phyloP scores from a whole-genome alignment of 352 stramenopile species.

The Saprolegnia parasitica region DNA sequence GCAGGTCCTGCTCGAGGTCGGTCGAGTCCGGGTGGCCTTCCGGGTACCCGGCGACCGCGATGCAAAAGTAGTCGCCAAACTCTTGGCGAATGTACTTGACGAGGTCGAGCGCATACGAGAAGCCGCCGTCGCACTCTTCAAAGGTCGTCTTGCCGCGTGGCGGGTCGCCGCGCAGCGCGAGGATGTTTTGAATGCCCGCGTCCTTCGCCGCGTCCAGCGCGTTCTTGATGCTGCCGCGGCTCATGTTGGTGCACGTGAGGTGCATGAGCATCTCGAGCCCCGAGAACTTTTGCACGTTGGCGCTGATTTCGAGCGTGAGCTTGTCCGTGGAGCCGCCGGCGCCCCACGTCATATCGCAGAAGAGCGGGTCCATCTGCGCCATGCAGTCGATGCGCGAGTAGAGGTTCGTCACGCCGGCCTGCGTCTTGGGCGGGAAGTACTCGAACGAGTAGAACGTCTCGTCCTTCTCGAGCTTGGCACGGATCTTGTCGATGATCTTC shows the following conservation, averaged over 20 bases:
- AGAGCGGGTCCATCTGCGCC: conserved; percentile 91
- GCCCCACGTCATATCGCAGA: conserved; percentile 99
- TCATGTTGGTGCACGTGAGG: conserved; percentile 99
- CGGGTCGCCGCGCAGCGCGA: conserved; percentile 96
- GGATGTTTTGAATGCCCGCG: conserved; percentile 97
- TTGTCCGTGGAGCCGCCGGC: conserved; percentile 95
- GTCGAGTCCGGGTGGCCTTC: conserved; percentile 94
- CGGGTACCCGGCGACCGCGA: conserved; percentile 97
- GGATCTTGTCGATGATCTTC: conserved; percentile 90
- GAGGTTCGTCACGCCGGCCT: conserved; percentile 95
- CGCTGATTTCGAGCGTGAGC: conserved; percentile 93
- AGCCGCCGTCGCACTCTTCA: conserved; percentile 89
- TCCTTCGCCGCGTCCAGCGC: conserved; percentile 89
- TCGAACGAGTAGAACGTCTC: conserved; percentile 96
- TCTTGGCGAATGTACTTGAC: conserved; percentile 95
- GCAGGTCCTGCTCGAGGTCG: conserved; percentile 89
- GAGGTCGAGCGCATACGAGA: conserved; percentile 94
- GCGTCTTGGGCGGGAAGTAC: conserved; percentile 98
- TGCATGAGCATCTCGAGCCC: conserved; percentile 93
- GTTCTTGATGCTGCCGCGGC: conserved; percentile 86
- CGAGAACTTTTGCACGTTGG: conserved; percentile 89
- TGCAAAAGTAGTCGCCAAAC: conserved; percentile 95
- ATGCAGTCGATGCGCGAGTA: conserved; percentile 96
- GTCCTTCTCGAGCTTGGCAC: conserved; percentile 63
- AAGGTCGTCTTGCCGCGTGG: conserved; percentile 86